These are phyloP conservation scores for Axilococcus clingmanii DNA, from an alignment of 139 green algal genomes.

Conservation along the genomic window DNA sequence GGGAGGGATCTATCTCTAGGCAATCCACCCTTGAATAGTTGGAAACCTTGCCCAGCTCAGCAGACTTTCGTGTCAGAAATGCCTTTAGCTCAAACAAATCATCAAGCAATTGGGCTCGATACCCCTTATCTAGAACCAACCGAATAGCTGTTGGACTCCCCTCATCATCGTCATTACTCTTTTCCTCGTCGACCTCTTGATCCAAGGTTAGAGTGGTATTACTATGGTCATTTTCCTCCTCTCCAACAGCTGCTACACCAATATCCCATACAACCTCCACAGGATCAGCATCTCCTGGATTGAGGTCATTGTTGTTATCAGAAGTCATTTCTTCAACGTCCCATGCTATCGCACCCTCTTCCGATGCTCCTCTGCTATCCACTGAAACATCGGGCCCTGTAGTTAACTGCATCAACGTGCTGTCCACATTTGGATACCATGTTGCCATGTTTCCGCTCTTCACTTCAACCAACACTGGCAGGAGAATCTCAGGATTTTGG, in stretches of 20 bases:
- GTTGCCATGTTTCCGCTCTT: not conserved
- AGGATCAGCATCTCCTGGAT: not conserved
- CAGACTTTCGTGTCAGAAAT: slow-evolving; percentile 18
- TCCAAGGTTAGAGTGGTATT: too few relatives aligned
- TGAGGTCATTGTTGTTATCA: too few relatives aligned
- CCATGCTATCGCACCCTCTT: not conserved
- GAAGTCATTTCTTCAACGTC: not conserved
- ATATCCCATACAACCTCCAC: slow-evolving; percentile 66
- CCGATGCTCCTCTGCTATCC: too few relatives aligned
- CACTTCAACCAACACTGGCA: too few relatives aligned
- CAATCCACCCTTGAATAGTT: slow-evolving; percentile 3
- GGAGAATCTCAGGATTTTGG: too few relatives aligned
- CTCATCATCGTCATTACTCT: not conserved
- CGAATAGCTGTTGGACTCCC: not conserved
- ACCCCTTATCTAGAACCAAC: slow-evolving; percentile 3
- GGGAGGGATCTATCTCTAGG: not conserved
- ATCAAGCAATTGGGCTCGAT: slow-evolving; percentile 17
- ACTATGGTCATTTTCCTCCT: too few relatives aligned
- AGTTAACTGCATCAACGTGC: not conserved
- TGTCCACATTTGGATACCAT: not conserved
- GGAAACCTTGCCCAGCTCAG: slow-evolving; percentile 1
- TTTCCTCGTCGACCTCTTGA: not conserved
- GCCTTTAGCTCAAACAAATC: slow-evolving; percentile 23
- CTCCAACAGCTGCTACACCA: slow-evolving; percentile 27
- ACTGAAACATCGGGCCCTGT: too few relatives aligned